A percentile compares a stretch with the other conserved stretches of the same genome.
phyloP scores from a whole-genome alignment of 2,329 filamentous ascomycete species.

The Knufia petricola region DNA sequence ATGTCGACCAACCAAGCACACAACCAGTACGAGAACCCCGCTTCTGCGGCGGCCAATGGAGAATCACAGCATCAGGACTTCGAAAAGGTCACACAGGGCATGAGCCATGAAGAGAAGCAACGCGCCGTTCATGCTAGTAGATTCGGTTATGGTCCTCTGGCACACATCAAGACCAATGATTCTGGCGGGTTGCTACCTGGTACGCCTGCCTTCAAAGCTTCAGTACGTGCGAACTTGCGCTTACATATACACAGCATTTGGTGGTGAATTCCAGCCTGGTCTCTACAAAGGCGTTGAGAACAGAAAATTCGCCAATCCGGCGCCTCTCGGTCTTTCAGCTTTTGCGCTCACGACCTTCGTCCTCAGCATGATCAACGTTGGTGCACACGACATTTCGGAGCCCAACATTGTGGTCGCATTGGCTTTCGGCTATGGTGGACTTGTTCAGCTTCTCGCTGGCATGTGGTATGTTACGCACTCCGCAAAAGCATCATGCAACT shows the following conservation, averaged over 20 bases:
- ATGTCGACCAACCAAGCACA: slow-evolving; percentile 8
- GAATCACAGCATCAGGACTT: slow-evolving; percentile 13
- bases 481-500: not conserved
- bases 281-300: slow-evolving; percentile 52
- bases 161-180: slow-evolving; percentile 38
- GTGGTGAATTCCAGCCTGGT: slow-evolving; percentile 65
- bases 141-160: slow-evolving; percentile 44
- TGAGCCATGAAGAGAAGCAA: slow-evolving; percentile 37
- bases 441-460: slow-evolving; percentile 69
- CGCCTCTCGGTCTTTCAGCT: slow-evolving; percentile 64
- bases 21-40: slow-evolving; percentile 1
- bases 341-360: slow-evolving; percentile 80
- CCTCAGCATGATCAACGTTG: slow-evolving; percentile 63
- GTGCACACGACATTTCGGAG: slow-evolving; percentile 47
- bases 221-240: not conserved
- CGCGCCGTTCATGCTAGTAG: slow-evolving; percentile 36
- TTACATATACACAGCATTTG: slow-evolving; percentile 45
- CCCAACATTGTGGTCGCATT: slow-evolving; percentile 61
- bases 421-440: slow-evolving; percentile 66
- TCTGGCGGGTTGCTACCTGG: slow-evolving; percentile 20
- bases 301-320: slow-evolving; percentile 70
- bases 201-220: slow-evolving; percentile 5
- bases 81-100: slow-evolving; percentile 24
- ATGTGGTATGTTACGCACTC: slow-evolving; percentile 59
- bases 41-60: slow-evolving; percentile 8